Conservation (phyloP, 192 early-diverging fungal species). For the Coemansia sp. region DNA sequence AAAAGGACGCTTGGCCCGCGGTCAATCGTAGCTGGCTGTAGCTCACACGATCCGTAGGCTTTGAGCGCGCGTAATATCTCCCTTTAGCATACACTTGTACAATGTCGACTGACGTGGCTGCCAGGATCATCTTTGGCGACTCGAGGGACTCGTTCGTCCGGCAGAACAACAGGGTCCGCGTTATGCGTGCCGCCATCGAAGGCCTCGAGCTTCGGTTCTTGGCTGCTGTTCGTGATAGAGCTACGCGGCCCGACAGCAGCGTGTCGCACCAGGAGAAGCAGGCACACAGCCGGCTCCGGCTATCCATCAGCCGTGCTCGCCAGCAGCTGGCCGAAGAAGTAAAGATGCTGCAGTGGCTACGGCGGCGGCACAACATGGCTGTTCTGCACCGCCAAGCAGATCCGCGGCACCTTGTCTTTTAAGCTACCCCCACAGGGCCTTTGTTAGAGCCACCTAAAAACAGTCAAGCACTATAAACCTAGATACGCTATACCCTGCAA, state of each 20-base stretch:
- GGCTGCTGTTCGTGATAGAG: conserved; percentile 30
- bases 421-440: no score
- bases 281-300: conserved; percentile 28
- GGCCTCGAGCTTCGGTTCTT: conserved; percentile 33
- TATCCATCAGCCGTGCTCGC: conserved; percentile 18
- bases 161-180: conserved; percentile 26
- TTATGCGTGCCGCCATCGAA: conserved; percentile 7
- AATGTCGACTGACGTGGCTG: conserved; percentile 42
- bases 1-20: background rate
- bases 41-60: no score
- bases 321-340: conserved; percentile 41
- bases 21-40: background rate
- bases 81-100: background rate
- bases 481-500: no score
- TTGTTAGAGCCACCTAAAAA: no score
- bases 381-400: conserved; percentile 32
- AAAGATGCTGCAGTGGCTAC: conserved; percentile 41
- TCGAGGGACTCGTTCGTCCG: conserved; percentile 27
- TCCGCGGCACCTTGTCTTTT: conserved; percentile 26
- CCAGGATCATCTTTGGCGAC: conserved; percentile 41
- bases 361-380: conserved; percentile 39
- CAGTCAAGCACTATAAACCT: no score
- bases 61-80: no score
- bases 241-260: conserved; percentile 26
- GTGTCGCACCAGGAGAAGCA: conserved; percentile 25